Percentiles rank a stretch among this genome's conserved stretches.
Evolutionary conservation across 441 rosid genomes (phyloP).

Genomic region (Arabidopsis lyrata): DNA sequence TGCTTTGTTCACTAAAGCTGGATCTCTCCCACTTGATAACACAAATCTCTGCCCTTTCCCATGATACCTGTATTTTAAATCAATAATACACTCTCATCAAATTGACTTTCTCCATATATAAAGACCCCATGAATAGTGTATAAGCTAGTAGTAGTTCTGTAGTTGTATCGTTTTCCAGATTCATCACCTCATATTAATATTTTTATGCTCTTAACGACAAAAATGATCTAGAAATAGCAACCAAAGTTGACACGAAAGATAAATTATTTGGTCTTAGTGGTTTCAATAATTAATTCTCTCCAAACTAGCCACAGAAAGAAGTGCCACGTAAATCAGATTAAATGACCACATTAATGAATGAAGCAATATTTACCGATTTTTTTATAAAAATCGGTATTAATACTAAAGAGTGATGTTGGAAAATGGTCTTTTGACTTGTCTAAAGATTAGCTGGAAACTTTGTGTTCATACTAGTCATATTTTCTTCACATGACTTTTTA

Average conservation of each 20-base stretch:
- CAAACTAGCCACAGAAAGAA: background rate
- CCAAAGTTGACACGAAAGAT: background rate
- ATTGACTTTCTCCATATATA: background rate
- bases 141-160: too few relatives aligned
- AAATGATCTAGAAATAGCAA: background rate
- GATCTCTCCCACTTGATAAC: constrained; percentile 77
- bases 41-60: constrained; percentile 81
- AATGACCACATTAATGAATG: background rate
- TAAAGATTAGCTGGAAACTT: background rate
- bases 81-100: background rate
- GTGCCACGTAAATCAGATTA: constrained; percentile 24
- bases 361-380: background rate
- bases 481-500: too few relatives aligned
- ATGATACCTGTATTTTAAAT: constrained; percentile 58
- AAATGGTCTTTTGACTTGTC: constrained; percentile 17
- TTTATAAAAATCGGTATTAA: background rate
- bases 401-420: constrained; percentile 20
- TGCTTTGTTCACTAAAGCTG: constrained; percentile 83
- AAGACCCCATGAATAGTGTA: background rate
- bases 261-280: background rate
- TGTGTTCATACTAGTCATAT: background rate
- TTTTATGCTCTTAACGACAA: background rate
- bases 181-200: background rate
- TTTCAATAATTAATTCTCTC: background rate
- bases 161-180: background rate